Evolutionary conservation across 2,329 filamentous ascomycete genomes (phyloP).

Genomic region (Fusarium clavum): DNA sequence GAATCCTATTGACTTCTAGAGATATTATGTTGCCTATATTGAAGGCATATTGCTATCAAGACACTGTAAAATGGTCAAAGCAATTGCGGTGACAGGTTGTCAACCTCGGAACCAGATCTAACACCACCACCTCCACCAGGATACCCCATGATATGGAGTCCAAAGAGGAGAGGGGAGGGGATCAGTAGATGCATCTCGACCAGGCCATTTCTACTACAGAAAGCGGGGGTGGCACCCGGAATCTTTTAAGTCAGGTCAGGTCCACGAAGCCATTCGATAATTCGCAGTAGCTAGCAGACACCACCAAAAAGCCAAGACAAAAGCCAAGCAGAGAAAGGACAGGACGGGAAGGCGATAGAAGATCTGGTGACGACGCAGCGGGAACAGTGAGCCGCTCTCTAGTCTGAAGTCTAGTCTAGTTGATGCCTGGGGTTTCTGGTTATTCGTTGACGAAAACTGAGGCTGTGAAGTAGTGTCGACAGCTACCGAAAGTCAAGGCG

Average conservation of each 20-base stretch:
- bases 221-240: slow-evolving; percentile 38
- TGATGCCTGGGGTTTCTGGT: background rate
- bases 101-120: slow-evolving; percentile 14
- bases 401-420: slow-evolving; percentile 1
- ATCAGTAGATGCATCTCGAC: slow-evolving; percentile 16
- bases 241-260: slow-evolving; percentile 10
- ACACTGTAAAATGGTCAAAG: background rate
- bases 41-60: background rate
- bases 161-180: background rate
- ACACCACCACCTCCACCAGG: slow-evolving; percentile 18
- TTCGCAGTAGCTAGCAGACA: background rate
- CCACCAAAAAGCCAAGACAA: slow-evolving; percentile 15
- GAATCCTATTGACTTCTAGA: background rate
- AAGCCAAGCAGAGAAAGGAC: slow-evolving; percentile 8
- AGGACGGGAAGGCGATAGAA: background rate
- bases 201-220: slow-evolving; percentile 10
- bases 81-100: background rate
- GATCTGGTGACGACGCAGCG: slow-evolving; percentile 3
- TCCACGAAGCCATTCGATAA: slow-evolving; percentile 21
- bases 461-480: slow-evolving; percentile 1
- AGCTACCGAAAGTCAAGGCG: slow-evolving; percentile 12
- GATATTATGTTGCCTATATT: background rate
- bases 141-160: slow-evolving; percentile 25
- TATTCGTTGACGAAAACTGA: slow-evolving; percentile 16
- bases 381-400: slow-evolving; percentile 4